Evolutionary conservation across 495 filamentous ascomycete species (phyloP).

Genomic region (Annulohypoxylon bovei): DNA sequence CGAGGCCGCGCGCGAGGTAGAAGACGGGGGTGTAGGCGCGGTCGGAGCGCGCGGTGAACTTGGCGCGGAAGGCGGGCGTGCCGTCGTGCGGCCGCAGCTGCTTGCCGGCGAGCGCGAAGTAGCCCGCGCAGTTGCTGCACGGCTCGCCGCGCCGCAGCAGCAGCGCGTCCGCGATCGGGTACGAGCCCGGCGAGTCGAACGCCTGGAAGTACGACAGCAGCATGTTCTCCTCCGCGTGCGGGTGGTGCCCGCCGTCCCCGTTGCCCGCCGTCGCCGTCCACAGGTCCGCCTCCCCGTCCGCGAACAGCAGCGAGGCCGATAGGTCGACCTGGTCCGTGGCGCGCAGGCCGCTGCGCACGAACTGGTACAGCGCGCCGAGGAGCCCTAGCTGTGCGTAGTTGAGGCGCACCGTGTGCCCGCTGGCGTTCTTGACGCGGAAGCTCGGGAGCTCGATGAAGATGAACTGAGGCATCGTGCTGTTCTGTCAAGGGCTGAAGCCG

Average conservation of each 20-base stretch:
- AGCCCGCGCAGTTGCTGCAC: conserved; percentile 41
- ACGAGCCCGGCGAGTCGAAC: conserved; percentile 47
- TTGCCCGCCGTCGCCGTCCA: conserved; percentile 36
- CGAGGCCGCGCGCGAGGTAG: conserved; percentile 40
- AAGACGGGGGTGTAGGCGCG: conserved; percentile 45
- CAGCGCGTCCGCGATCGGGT: conserved; percentile 45
- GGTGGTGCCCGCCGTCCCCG: conserved; percentile 28
- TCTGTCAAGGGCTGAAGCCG: background rate
- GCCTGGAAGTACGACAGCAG: conserved; percentile 44
- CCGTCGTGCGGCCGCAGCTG: conserved; percentile 42
- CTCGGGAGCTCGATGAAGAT: conserved; percentile 47
- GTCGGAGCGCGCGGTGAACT: conserved; percentile 44
- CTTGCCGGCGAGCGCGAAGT: conserved; percentile 43
- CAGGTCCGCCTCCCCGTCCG: conserved; percentile 43
- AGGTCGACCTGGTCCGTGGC: conserved; percentile 38
- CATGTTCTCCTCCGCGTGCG: conserved; percentile 46
- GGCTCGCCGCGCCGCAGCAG: conserved; percentile 42
- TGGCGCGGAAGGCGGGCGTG: conserved; percentile 39
- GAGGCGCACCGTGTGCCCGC: conserved; percentile 32
- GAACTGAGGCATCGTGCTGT: conserved; percentile 38
- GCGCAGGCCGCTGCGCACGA: conserved; percentile 39
- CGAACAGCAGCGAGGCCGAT: conserved; percentile 39
- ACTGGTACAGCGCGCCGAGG: conserved; percentile 37
- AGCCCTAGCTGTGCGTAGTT: conserved; percentile 38
- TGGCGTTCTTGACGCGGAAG: conserved; percentile 43